Evolutionary conservation across 2,329 filamentous ascomycete genomes (phyloP).

Genomic region (Botrytis aclada): DNA sequence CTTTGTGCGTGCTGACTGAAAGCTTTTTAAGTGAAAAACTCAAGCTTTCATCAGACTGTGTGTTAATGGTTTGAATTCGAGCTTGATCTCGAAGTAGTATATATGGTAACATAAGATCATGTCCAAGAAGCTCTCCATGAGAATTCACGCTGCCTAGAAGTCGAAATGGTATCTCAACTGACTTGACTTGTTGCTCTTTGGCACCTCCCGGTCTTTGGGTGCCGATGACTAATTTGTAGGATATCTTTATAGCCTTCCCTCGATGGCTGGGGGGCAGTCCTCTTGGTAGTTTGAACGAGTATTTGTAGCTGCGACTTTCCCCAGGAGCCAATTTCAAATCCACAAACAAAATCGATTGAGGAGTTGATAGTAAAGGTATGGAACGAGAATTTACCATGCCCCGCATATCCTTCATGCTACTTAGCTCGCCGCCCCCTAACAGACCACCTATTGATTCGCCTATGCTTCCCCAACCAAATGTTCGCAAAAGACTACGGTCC

Average conservation of each 20-base stretch:
- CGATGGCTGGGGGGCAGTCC: conserved; percentile 89
- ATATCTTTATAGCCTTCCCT: conserved; percentile 90
- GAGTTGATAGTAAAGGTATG: conserved; percentile 88
- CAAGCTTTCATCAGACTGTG: conserved; percentile 18
- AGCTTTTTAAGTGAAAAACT: conserved; percentile 21
- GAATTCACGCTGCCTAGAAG: conserved; percentile 90
- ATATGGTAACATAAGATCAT: conserved; percentile 93
- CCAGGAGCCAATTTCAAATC: conserved; percentile 84
- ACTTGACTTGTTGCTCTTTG: conserved; percentile 78
- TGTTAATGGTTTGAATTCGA: conserved; percentile 32
- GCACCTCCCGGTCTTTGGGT: conserved; percentile 80
- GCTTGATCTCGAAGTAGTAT: conserved; percentile 84
- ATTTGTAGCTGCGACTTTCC: conserved; percentile 83
- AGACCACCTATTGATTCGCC: conserved; percentile 85
- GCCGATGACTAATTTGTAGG: conserved; percentile 86
- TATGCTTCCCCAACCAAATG: conserved; percentile 84
- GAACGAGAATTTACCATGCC: conserved; percentile 80
- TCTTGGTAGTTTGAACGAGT: conserved; percentile 79
- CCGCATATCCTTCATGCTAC: conserved; percentile 94
- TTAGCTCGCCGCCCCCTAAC: conserved; percentile 81
- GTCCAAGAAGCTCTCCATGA: conserved; percentile 82
- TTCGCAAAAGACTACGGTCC: conserved; percentile 74
- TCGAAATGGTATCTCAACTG: conserved; percentile 89
- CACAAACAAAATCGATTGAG: conserved; percentile 93
- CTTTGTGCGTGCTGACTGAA: conserved; percentile 32